Conservation (phyloP, 805 yeast species). For the Ogataea sp. region DNA sequence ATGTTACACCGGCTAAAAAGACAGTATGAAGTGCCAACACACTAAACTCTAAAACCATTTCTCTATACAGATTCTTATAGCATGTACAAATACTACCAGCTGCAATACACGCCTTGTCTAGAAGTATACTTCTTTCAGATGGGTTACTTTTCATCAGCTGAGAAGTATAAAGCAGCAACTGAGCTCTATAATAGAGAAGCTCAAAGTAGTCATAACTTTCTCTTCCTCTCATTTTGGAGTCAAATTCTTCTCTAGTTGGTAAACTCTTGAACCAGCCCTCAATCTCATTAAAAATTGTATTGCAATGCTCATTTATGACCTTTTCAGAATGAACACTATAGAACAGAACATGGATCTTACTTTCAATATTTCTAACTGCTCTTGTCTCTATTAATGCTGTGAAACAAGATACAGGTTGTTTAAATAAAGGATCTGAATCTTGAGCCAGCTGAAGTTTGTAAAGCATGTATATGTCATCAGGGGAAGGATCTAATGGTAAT, state of each 20-base stretch:
- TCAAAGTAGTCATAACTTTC: conserved; percentile 14
- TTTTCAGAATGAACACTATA: conserved; percentile 9
- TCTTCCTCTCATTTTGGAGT: conserved; percentile 6
- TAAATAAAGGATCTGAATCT: conserved; percentile 7
- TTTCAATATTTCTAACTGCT: conserved; percentile 12
- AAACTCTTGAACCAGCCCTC: conserved; percentile 9
- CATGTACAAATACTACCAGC: conserved; percentile 17
- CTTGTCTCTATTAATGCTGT: conserved; percentile 11
- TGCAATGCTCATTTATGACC: conserved; percentile 9
- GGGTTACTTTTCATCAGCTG: conserved; percentile 9
- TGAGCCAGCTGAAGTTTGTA: conserved; percentile 10
- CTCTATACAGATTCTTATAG: conserved; percentile 11
- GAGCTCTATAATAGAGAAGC: conserved; percentile 12
- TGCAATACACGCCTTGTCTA: conserved; percentile 12
- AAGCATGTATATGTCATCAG: conserved; percentile 6
- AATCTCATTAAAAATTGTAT: conserved; percentile 7
- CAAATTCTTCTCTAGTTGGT: conserved; percentile 8
- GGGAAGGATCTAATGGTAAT: conserved; percentile 4
- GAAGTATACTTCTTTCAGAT: conserved; percentile 3
- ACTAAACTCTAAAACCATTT: conserved; percentile 14
- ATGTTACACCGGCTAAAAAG: conserved; percentile 19
- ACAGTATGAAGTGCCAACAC: conserved; percentile 15
- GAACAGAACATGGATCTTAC: conserved; percentile 10
- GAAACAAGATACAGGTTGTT: conserved; percentile 9
- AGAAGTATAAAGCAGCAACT: conserved; percentile 10